Conservation (phyloP, 1,284 basidiomycete species). For the Rhodotorula sp. region DNA sequence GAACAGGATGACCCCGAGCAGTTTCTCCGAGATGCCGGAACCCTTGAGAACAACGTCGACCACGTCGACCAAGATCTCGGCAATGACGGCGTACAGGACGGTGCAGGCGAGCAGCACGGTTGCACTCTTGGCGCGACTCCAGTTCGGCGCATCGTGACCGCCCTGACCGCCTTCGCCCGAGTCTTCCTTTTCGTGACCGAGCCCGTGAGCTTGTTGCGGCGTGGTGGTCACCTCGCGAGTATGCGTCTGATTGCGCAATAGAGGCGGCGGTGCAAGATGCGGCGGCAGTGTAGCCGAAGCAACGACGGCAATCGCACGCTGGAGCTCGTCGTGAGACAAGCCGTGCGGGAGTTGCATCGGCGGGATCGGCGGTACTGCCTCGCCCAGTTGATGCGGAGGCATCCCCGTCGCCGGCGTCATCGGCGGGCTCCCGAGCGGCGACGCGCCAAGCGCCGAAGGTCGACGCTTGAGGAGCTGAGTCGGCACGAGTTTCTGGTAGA, state of each 20-base stretch:
- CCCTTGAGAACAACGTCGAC: slow-evolving; percentile 92
- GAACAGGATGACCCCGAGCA: slow-evolving; percentile 93
- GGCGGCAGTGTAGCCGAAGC: slow-evolving; percentile 76
- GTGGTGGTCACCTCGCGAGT: slow-evolving; percentile 20
- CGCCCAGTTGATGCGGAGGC: slow-evolving; percentile 46
- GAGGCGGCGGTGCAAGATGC: slow-evolving; percentile 12
- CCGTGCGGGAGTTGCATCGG: slow-evolving; percentile 54
- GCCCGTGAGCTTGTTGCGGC: slow-evolving; percentile 4
- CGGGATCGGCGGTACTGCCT: neutral
- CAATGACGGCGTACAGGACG: slow-evolving; percentile 90
- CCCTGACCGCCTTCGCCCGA: slow-evolving; percentile 56
- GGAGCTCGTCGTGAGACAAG: slow-evolving; percentile 77
- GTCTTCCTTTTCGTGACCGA: slow-evolving; percentile 9
- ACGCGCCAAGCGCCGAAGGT: slow-evolving; percentile 49
- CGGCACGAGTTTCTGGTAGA: slow-evolving; percentile 58
- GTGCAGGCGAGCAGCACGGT: slow-evolving; percentile 87
- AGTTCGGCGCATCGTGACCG: slow-evolving; percentile 94
- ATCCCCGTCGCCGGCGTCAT: slow-evolving; percentile 54
- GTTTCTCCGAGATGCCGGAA: slow-evolving; percentile 96
- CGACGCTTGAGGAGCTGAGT: slow-evolving; percentile 50
- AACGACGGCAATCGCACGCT: slow-evolving; percentile 69
- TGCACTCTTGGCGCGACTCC: slow-evolving; percentile 82
- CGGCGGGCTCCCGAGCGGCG: slow-evolving; percentile 42
- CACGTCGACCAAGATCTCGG: slow-evolving; percentile 65
- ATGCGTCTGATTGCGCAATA: slow-evolving; percentile 22